Evolutionary conservation across 164 flowering plant genomes (phyloP), one percentile per base, ranked within the genome.

Genomic region (Houttuynia cordata): DNA sequence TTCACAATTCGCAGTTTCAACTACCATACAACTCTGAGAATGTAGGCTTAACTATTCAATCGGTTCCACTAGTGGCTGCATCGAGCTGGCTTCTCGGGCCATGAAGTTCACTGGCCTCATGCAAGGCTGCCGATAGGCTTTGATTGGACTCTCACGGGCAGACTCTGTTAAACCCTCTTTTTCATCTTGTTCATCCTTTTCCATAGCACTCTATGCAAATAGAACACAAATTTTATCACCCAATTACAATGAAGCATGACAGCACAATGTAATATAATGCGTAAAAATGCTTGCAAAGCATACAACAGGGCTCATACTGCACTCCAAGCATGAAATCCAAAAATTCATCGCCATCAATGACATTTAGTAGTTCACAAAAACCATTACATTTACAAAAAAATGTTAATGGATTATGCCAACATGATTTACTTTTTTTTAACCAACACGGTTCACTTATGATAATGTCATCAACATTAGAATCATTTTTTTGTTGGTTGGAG

Each of bases 181-280:
- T 67, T 74, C 75, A 62, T 86, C 96, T 40, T 68, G 70, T 62
- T 84, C 87, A 61, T 88, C 92, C 20, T 70, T 81, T 62, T 81
- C 81, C 64, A 66, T 69, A 0, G 88, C 90, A 62, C 72, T 75
- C 96, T 88, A 39, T 9, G n/a, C n/a, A n/a, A n/a, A n/a, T 22
- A 1, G 45, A 25, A 15, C 24, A 57, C 37, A 57, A 7, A n/a
- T 45, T 24, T 37, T 7, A 34, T 17, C 14, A 30, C 8, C 21
- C 1, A 23, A 54, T 54, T 23, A 23, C 15, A 24, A 15, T 56
- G 17, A 24, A 56, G 37, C 23, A 21, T 24, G 15, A 1, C 34
- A 0, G 12, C 24, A 53, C 13, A 22, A 2, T 49, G 51, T 51
- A 51, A 51, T 51, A 10, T 51, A 6, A 19, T 51, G 2, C 23